phyloP scores from a whole-genome alignment of 2,329 filamentous ascomycete species.

The Trichothecium roseum region DNA sequence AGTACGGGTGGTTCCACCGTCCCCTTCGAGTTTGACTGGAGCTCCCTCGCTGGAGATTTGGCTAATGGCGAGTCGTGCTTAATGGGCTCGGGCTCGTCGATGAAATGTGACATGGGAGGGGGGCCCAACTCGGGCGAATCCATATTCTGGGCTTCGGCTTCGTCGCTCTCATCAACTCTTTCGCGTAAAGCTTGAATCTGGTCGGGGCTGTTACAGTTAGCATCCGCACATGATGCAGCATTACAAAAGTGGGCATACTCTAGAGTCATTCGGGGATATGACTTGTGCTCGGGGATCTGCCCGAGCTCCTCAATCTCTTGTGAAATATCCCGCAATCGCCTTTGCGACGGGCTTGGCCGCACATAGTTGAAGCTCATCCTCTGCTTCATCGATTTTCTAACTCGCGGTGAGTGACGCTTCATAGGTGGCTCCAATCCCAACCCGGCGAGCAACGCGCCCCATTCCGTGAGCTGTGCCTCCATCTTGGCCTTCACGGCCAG shows the following conservation, averaged over 20 bases:
- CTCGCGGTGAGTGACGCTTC: constrained; percentile 32
- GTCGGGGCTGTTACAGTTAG: constrained; percentile 39
- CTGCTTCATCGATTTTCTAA: constrained; percentile 26
- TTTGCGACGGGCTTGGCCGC: constrained; percentile 40
- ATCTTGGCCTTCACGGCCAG: constrained; percentile 60
- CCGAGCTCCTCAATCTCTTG: constrained; percentile 40
- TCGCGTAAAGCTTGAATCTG: constrained; percentile 51
- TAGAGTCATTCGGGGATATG: constrained; percentile 56
- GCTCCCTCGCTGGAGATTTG: constrained; percentile 1
- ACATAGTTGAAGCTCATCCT: constrained; percentile 28
- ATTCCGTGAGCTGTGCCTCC: constrained; percentile 62
- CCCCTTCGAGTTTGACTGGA: constrained; percentile 12
- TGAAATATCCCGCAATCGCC: constrained; percentile 45
- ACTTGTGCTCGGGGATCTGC: constrained; percentile 58
- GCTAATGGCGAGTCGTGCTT: constrained; percentile 38
- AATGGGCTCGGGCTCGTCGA: constrained; percentile 41
- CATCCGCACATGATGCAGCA: not conserved
- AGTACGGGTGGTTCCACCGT: constrained; percentile 19
- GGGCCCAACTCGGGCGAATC: constrained; percentile 62
- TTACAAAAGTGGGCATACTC: constrained; percentile 47
- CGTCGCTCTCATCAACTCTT: constrained; percentile 21
- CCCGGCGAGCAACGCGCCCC: constrained; percentile 54
- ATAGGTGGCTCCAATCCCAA: constrained; percentile 51
- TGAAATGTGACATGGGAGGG: constrained; percentile 46
- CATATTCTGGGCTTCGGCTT: constrained; percentile 29